phyloP scores from a whole-genome alignment of 768 basidiomycete species.

The Auricularia heimuer region DNA sequence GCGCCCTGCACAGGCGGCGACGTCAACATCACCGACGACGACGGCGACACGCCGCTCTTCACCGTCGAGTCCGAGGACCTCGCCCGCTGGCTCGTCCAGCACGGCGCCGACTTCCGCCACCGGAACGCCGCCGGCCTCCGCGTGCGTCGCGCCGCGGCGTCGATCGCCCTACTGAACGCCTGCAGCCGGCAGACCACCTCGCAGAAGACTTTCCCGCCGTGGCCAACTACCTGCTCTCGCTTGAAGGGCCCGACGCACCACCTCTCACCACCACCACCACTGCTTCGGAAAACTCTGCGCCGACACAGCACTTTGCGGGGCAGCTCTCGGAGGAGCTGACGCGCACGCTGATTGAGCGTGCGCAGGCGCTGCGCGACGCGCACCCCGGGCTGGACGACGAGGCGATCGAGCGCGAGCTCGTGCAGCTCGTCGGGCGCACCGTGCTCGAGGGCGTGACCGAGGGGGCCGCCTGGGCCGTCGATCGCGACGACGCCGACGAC shows the following conservation, averaged over 20 bases:
- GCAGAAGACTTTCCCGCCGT: slow-evolving; percentile 62
- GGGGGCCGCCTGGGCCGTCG: slow-evolving; percentile 25
- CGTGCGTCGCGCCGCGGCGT: slow-evolving; percentile 34
- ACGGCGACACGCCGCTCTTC: slow-evolving; percentile 88
- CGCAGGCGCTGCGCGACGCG: slow-evolving; percentile 39
- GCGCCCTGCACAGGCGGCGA: slow-evolving; percentile 51
- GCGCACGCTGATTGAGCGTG: slow-evolving; percentile 50
- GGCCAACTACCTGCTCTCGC: slow-evolving; percentile 47
- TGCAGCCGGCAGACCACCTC: slow-evolving; percentile 61
- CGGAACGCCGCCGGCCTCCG: slow-evolving; percentile 66
- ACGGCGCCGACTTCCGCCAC: slow-evolving; percentile 56
- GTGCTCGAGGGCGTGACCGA: slow-evolving; percentile 58
- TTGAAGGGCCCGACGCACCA: slow-evolving; percentile 16
- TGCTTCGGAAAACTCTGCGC: slow-evolving; percentile 36
- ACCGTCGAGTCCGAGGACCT: slow-evolving; percentile 76
- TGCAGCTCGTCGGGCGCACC: slow-evolving; percentile 48
- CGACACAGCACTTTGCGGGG: slow-evolving; percentile 48
- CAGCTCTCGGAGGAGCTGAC: slow-evolving; percentile 54
- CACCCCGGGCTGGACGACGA: slow-evolving; percentile 35
- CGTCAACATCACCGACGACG: slow-evolving; percentile 75
- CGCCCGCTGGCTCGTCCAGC: slow-evolving; percentile 66
- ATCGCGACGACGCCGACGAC: neutral
- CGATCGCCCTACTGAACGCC: neutral
- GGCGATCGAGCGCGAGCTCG: slow-evolving; percentile 52
- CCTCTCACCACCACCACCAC: slow-evolving; percentile 8